These are phyloP conservation scores for Starmerella khaoyaiensis DNA, from an alignment of 805 yeast genomes.

Conservation along the genomic window DNA sequence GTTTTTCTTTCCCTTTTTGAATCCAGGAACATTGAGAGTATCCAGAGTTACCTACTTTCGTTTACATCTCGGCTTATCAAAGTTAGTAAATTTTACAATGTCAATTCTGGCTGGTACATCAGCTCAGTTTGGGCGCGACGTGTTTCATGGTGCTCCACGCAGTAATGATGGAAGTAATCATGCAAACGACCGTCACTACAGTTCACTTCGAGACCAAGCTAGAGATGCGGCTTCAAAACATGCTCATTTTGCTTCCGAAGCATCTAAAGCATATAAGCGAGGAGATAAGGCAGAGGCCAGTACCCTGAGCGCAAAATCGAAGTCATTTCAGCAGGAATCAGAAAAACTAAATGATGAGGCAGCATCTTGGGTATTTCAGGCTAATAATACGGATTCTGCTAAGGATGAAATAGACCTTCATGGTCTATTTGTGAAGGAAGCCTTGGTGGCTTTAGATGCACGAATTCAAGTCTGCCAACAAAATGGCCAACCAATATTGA, in stretches of 20 bases:
- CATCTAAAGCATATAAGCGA: constrained; percentile 61
- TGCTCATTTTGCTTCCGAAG: constrained; percentile 43
- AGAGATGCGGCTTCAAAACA: constrained; percentile 49
- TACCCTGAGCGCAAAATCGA: constrained; percentile 55
- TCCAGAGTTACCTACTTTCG: too few relatives aligned
- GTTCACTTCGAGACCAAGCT: constrained; percentile 52
- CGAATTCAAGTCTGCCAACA: constrained; percentile 43
- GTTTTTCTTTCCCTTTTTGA: too few relatives aligned
- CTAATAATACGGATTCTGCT: constrained; percentile 77
- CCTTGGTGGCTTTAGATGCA: constrained; percentile 58
- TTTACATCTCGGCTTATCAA: too few relatives aligned
- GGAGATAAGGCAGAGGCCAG: constrained; percentile 70
- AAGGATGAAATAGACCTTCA: constrained; percentile 84
- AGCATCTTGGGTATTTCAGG: constrained; percentile 50
- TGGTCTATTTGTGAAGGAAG: constrained; percentile 83
- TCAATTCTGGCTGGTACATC: constrained; percentile 11
- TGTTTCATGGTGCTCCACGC: constrained; percentile 8
- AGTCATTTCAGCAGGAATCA: constrained; percentile 44
- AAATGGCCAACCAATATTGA: constrained; percentile 20
- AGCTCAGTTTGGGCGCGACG: constrained; percentile 7
- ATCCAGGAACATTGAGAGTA: too few relatives aligned
- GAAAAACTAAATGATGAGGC: constrained; percentile 66
- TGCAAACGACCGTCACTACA: constrained; percentile 37
- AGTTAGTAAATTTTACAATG: too few relatives aligned
- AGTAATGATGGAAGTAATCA: constrained; percentile 29